Percentiles rank a stretch among this genome's conserved stretches.
These are phyloP conservation scores for Aspergillus sp. DNA, from an alignment of 2,329 filamentous ascomycete species.

Conservation along the genomic window DNA sequence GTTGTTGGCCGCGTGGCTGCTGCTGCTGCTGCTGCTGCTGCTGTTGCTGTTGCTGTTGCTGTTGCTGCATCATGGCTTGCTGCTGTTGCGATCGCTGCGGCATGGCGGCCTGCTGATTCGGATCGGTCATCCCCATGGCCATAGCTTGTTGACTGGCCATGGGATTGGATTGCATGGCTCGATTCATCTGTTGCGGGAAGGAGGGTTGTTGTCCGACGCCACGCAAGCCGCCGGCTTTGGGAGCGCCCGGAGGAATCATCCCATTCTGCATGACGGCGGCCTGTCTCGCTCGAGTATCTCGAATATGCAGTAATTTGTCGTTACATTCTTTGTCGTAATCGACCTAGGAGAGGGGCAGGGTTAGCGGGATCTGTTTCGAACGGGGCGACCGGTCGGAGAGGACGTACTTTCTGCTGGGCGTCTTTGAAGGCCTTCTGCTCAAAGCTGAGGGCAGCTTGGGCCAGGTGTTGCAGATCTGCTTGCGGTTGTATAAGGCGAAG, in stretches of 20 bases:
- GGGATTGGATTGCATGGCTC: slow-evolving; percentile 50
- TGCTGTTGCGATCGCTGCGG: slow-evolving; percentile 25
- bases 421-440: slow-evolving; percentile 46
- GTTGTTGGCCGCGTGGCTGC: slow-evolving; percentile 32
- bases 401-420: slow-evolving; percentile 32
- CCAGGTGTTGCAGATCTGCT: slow-evolving; percentile 35
- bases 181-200: slow-evolving; percentile 50
- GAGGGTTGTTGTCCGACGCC: slow-evolving; percentile 37
- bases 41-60: slow-evolving; percentile 30
- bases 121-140: slow-evolving; percentile 34
- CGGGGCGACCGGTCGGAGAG: not conserved
- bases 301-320: slow-evolving; percentile 44
- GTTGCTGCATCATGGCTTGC: slow-evolving; percentile 21
- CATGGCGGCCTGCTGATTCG: slow-evolving; percentile 30
- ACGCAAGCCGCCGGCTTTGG: slow-evolving; percentile 26
- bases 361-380: not conserved
- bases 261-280: slow-evolving; percentile 39
- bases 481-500: slow-evolving; percentile 45
- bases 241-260: slow-evolving; percentile 36
- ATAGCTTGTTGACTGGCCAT: slow-evolving; percentile 41
- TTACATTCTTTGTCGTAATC: slow-evolving; percentile 45
- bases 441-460: slow-evolving; percentile 42
- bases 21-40: slow-evolving; percentile 25
- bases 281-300: slow-evolving; percentile 44
- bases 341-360: slow-evolving; percentile 21